Evolutionary conservation across 495 filamentous ascomycete species (phyloP), one percentile per base, ranked within the genome.

Genomic region (Aspergillus sparsus): DNA sequence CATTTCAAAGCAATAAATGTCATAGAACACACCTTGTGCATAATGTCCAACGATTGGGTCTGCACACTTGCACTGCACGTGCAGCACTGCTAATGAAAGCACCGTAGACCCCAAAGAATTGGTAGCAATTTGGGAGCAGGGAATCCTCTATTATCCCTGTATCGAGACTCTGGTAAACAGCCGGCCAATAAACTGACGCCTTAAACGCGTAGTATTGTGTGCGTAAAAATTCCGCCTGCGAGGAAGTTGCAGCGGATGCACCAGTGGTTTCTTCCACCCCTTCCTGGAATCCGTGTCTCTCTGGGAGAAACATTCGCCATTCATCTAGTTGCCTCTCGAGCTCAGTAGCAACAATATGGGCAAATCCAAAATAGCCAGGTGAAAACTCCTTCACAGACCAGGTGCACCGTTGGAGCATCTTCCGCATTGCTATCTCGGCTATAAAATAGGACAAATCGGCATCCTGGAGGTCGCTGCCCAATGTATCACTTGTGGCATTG

Each of bases 371-470:
- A 21, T 3, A 11, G 13, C 49, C 37, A 2, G 27, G 39, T 1
- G 21, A 1, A 10, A 45, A 13, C 10, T n/a, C 33, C 9, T 45
- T 42, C 1, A 45, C 51, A 0, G 58, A 27, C 42, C 36, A 46
- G 7, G 50, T 60, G 42, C 58, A 60, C 13, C 49, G 50, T 7
- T 54, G 50, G 7, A 60, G 58, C 58, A 60, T 60, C 11, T 45
- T 42, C 2, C 58, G 50, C 58, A 60, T 60, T 1, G 58, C 58
- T 9, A 60, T 55, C 32, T 60, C 58, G 2, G 58, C 51, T 6
- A 61, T 15, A 16, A 55, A 61, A 35, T 61, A 61, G 21, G 58
- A 53, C 27, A 32, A 32, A 16, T 57, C 27, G 41, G 49, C 16
- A 6, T 13, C 9, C 31, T 6, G 32, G 16, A 50, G 47, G 12